phyloP scores from a whole-genome alignment of 2,329 filamentous ascomycete genomes.

The Amesomyces nigricolor region DNA sequence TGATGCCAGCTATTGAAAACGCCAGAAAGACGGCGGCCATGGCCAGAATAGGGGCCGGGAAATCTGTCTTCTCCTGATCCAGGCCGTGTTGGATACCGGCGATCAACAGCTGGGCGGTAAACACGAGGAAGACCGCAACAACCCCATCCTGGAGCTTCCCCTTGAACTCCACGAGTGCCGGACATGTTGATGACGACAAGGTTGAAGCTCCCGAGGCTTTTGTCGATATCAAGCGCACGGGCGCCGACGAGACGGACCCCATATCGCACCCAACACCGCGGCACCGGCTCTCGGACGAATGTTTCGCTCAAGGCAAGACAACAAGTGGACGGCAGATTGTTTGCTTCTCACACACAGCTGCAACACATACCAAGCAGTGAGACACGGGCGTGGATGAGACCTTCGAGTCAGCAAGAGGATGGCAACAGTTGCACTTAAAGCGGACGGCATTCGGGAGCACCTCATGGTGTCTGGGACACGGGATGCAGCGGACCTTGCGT shows the following conservation, averaged over 20 bases:
- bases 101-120: slow-evolving; percentile 41
- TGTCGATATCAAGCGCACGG: neutral
- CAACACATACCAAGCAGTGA: slow-evolving; percentile 23
- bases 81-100: slow-evolving; percentile 39
- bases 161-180: neutral
- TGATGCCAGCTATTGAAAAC: slow-evolving; percentile 17
- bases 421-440: slow-evolving; percentile 25
- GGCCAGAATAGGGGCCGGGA: slow-evolving; percentile 44
- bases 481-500: slow-evolving; percentile 22
- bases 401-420: slow-evolving; percentile 6
- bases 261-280: slow-evolving; percentile 18
- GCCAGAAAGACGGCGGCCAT: slow-evolving; percentile 40
- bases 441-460: slow-evolving; percentile 12
- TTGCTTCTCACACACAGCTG: slow-evolving; percentile 20
- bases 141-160: slow-evolving; percentile 26
- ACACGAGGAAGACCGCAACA: slow-evolving; percentile 34
- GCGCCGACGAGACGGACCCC: slow-evolving; percentile 10
- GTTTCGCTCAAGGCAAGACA: neutral
- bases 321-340: slow-evolving; percentile 16
- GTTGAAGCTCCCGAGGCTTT: neutral
- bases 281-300: slow-evolving; percentile 18
- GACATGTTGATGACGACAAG: neutral
- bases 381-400: slow-evolving; percentile 19
- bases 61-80: slow-evolving; percentile 32
- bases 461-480: slow-evolving; percentile 26